phyloP scores from a whole-genome alignment of 2,329 filamentous ascomycete genomes.

The Phyllosticta citrichinensis region DNA sequence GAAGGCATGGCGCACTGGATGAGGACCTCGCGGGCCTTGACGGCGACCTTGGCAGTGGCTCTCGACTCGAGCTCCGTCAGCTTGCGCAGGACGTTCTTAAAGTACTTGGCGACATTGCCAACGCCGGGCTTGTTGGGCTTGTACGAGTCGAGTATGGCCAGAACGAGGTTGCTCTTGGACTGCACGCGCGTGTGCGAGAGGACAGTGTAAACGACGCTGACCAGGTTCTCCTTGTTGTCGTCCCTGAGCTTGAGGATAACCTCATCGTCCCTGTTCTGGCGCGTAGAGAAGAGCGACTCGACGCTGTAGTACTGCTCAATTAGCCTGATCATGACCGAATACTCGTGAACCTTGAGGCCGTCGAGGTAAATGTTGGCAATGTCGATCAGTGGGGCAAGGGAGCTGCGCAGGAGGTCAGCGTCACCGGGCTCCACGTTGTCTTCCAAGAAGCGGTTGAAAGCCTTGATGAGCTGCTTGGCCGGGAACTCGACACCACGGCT shows the following conservation, averaged over 20 bases:
- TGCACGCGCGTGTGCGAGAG: conserved; percentile 88
- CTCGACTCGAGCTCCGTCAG: conserved; percentile 83
- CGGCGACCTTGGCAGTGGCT: conserved; percentile 84
- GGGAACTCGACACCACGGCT: conserved; percentile 78
- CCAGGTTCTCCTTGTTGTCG: conserved; percentile 87
- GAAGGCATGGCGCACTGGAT: conserved; percentile 96
- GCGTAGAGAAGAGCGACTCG: conserved; percentile 78
- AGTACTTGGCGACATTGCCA: conserved; percentile 78
- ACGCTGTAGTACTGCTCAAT: conserved; percentile 73
- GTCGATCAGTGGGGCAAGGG: conserved; percentile 64
- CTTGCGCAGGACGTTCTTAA: conserved; percentile 71
- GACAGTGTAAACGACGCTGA: conserved; percentile 75
- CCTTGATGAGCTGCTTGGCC: conserved; percentile 74
- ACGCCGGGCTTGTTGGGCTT: conserved; percentile 86
- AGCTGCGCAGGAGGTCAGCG: conserved; percentile 60
- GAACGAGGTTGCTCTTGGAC: conserved; percentile 85
- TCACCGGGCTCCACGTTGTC: conserved; percentile 70
- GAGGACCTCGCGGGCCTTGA: conserved; percentile 94
- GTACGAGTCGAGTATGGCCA: conserved; percentile 90
- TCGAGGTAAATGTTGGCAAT: conserved; percentile 75
- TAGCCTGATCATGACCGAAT: conserved; percentile 68
- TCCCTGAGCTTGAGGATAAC: conserved; percentile 90
- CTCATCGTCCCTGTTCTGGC: conserved; percentile 80
- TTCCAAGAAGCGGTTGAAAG: conserved; percentile 77
- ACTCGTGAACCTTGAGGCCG: conserved; percentile 84